Base-by-base conservation (phyloP, 768 basidiomycete genomes). In the Mycena vitilis region DNA sequence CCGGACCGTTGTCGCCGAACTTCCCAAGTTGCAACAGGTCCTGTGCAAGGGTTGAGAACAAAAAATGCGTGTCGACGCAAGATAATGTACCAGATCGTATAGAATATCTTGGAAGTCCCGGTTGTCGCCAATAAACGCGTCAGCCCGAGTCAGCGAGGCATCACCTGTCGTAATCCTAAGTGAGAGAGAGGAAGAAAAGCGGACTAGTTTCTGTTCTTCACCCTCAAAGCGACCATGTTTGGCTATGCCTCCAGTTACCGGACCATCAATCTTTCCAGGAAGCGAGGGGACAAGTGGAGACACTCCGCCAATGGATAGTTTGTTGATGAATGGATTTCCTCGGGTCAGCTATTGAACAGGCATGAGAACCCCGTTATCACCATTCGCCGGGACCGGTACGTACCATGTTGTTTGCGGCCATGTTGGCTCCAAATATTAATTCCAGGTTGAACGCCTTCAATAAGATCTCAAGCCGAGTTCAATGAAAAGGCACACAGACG, bases 201-300 rank as follows among this genome's bases (percentile, higher is more conserved):
- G 16, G 15, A 0, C 3, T 12, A 6, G 13, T 40, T 13, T 42
- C 18, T 18, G 44, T 16, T 16, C 12, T 30, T 65, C n/a, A 67
- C 70, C 70, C 38, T 71, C 70, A 44, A 68, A 68, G 15, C 70
- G 65, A 16, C 70, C 70, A n/a, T 71, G 70, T 36, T 71, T 71
- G 11, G 70, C 70, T 54, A 71, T 71, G 5, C 70, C 70, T 7
- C 66, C 66, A 4, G 67, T 68, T 12, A 37, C 66, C 45, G 70
- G 70, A 22, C 70, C 70, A 51, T 71, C 68, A 10, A 69, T 69
- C 18, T 61, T 5, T 13, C 68, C 68, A 9, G 68, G 68, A 5
- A 65, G 56, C 5, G 69, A 64, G 25, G 69, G 64, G 23, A 70
- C 49, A 2, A 69, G 63, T 7, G 67, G 30, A 34, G 71, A 71